Base-by-base conservation (phyloP, 495 filamentous ascomycete species). In the Lineolata rhizophorae region DNA sequence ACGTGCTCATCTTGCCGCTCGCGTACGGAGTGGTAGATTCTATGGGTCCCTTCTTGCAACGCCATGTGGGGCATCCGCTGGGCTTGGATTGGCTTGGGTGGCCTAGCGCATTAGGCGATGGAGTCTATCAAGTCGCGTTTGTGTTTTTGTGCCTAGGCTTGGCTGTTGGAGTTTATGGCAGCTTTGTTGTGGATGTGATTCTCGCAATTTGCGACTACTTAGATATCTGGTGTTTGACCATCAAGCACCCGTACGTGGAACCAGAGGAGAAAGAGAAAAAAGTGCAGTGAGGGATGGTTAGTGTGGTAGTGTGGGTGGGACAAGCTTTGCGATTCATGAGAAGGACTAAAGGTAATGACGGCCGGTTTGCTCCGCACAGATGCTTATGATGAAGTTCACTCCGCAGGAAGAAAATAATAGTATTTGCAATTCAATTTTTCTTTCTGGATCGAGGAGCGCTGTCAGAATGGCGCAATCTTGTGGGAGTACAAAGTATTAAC, bases 161-260 rank as follows among this genome's bases (percentile, higher is more conserved):
- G 36, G 72, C 69, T 0, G 45, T 87, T 37, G 87, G 85, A 26
- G 65, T 94, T 8, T 92, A 97, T 59, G 83, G 82, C 29, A 92
- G 81, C 50, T 95, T 97, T 46, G 78, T 94, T 40, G 78, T 77
- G 28, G 87, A 94, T 50, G 80, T 95, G 19, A 90, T 95, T 39
- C 78, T 82, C 8, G 85, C 82, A 16, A 97, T 97, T 44, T 97
- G 87, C 49, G 87, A 95, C 46, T 90, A 91, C 50, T 61, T 93
- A 34, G 87, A 97, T 50, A 97, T 97, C 44, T 94, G 81, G 79
- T 97, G 87, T 46, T 59, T 95, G 52, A 91, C 76, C 0, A 97
- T 97, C 51, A 97, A 97, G 62, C 72, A 84, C 48, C 61, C 61
- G 3, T 53, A 53, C 29, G 29, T 44, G 3, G 36, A 41, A n/a